Conservation (phyloP, 2,329 filamentous ascomycete genomes). For the Coniosporium tulheliwenetii region DNA sequence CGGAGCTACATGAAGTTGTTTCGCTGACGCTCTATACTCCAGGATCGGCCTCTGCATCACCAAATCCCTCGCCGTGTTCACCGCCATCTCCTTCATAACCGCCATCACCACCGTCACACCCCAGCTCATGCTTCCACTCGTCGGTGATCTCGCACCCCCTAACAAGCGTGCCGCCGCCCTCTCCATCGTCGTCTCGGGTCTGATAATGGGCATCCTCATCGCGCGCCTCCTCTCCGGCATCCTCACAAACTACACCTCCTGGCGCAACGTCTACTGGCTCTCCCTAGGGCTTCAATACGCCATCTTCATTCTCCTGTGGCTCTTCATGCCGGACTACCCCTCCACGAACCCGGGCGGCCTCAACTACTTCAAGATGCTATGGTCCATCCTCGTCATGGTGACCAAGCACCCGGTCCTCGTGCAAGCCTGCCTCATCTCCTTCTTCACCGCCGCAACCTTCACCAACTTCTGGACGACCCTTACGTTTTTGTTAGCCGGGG, state of each 20-base stretch:
- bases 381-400: conserved; percentile 48
- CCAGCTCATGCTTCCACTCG: conserved; percentile 58
- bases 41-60: conserved; percentile 63
- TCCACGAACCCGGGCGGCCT: conserved; percentile 50
- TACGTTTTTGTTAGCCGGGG: conserved; percentile 59
- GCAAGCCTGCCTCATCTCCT: conserved; percentile 52
- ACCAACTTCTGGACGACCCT: conserved; percentile 60
- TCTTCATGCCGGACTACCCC: conserved; percentile 71
- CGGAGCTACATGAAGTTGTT: background rate
- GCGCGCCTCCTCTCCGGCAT: conserved; percentile 63
- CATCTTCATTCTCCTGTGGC: conserved; percentile 49
- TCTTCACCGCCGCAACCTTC: conserved; percentile 46
- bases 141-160: conserved; percentile 61
- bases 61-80: conserved; percentile 45
- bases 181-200: conserved; percentile 58
- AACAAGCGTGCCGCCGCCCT: conserved; percentile 53
- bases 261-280: conserved; percentile 70
- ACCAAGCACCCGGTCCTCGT: conserved; percentile 51
- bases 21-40: conserved; percentile 10
- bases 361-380: conserved; percentile 50
- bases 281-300: conserved; percentile 54
- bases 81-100: conserved; percentile 54
- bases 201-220: conserved; percentile 60
- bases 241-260: conserved; percentile 55
- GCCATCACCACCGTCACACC: conserved; percentile 71